Evolutionary conservation across 495 filamentous ascomycete species (phyloP), one percentile per base, ranked within the genome.

Genomic region (Penicillium riverlandense): DNA sequence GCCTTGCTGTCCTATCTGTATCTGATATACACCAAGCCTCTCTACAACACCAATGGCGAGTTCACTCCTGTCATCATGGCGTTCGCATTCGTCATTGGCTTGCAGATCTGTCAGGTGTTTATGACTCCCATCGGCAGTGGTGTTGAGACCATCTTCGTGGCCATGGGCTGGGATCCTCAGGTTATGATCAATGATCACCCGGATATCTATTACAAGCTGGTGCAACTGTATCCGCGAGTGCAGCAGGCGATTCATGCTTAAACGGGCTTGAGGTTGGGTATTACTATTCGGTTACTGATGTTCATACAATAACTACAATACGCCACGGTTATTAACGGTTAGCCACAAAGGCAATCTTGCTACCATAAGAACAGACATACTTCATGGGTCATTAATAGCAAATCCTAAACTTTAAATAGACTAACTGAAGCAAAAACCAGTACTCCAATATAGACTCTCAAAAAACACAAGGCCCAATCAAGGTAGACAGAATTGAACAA

Each of bases 51-150:
- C 2, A 70, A 70, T 32, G 83, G 84, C 15, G 65, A 74, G 11
- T 94, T 80, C 58, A 90, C 81, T 40, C 78, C 83, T 45, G 82
- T 91, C 9, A 76, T 92, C 31, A 83, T 92, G 63, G 87, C 86
- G 0, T 90, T 90, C 57, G 62, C 85, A 0, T 94, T 94, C 67
- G 63, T 94, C 36, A 84, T 91, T 54, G 88, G 89, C 2, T 55
- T 94, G 50, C 89, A 97, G 65, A 83, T 96, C 49, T 84, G 82
- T 55, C 85, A 92, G 67, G 78, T 91, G 44, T 91, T 95, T 66
- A 83, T 91, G 45, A 87, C 84, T 10, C 90, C 86, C 4, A 71
- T 90, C 30, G 64, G 69, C 1, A 74, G 70, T 49, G 74, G 74
- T 4, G 70, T 77, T 11, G 80, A 84, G 49, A 95, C 90, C 5